Evolutionary conservation across 2,329 filamentous ascomycete species (phyloP).

Genomic region (Hortaea sp.): DNA sequence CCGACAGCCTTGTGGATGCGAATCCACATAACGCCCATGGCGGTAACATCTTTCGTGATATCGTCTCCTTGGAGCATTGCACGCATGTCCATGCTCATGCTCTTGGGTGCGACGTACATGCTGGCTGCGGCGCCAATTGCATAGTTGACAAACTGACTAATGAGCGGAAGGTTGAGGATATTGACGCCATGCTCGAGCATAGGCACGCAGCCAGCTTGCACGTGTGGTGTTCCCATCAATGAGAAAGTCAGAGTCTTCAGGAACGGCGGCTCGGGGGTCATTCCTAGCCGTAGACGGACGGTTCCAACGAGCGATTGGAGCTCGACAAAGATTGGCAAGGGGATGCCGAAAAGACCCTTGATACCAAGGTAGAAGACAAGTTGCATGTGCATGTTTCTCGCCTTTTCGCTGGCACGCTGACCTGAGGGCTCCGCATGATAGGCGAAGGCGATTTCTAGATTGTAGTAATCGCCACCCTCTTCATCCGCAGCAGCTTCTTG

Average conservation of each 20-base stretch:
- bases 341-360: constrained; percentile 79
- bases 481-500: constrained; percentile 82
- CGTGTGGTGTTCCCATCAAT: constrained; percentile 84
- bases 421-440: constrained; percentile 77
- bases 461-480: constrained; percentile 86
- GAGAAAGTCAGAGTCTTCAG: constrained; percentile 87
- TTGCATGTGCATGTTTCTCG: constrained; percentile 95
- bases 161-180: constrained; percentile 79
- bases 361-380: constrained; percentile 87
- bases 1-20: constrained; percentile 80
- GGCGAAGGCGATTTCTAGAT: constrained; percentile 79
- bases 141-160: constrained; percentile 95
- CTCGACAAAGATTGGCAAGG: constrained; percentile 80
- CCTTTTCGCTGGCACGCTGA: constrained; percentile 60
- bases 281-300: constrained; percentile 67
- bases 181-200: constrained; percentile 90
- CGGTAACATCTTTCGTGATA: constrained; percentile 78
- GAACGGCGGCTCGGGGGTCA: constrained; percentile 86
- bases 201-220: constrained; percentile 79
- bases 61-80: constrained; percentile 87
- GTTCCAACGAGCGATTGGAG: constrained; percentile 86
- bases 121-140: constrained; percentile 78
- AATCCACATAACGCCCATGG: constrained; percentile 84
- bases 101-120: constrained; percentile 88
- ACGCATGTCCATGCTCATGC: constrained; percentile 77